These are phyloP conservation scores for Bolboschoenus planiculmis DNA, from an alignment of 176 grass and related monocot species.

Conservation along the genomic window DNA sequence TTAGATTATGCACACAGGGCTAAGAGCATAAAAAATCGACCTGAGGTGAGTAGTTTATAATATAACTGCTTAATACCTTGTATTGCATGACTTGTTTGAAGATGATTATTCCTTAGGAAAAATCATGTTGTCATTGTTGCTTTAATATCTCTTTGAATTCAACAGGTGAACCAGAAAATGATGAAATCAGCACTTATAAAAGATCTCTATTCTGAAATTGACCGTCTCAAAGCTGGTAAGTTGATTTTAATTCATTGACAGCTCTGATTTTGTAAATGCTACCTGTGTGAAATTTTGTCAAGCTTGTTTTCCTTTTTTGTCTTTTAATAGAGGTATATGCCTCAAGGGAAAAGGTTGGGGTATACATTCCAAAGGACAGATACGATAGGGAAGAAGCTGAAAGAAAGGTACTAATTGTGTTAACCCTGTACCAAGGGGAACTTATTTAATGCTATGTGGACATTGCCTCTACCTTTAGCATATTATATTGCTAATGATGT, in stretches of 20 bases:
- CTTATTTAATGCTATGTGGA: background rate
- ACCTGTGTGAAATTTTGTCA: background rate
- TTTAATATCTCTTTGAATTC: background rate
- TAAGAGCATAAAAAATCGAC: conserved; percentile 96
- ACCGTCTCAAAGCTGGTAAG: conserved; percentile 87
- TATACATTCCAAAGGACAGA: conserved; percentile 95
- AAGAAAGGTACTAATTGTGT: conserved; percentile 59
- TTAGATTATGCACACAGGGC: conserved; percentile 94
- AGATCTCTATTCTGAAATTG: conserved; percentile 98
- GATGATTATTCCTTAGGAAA: background rate
- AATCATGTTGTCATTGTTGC: background rate
- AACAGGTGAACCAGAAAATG: conserved; percentile 96
- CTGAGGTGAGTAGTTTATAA: conserved; percentile 47
- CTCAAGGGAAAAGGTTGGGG: conserved; percentile 88
- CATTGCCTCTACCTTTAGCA: background rate
- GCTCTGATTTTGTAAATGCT: conserved; percentile 13
- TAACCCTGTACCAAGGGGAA: background rate
- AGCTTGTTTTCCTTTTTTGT: conserved; percentile 18
- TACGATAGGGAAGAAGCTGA: conserved; percentile 84
- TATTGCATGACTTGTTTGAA: background rate
- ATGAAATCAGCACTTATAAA: conserved; percentile 99
- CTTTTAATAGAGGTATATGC: conserved; percentile 83
- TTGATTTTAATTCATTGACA: background rate
- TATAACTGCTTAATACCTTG: conserved; percentile 7
- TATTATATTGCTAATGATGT: background rate